Conservation (phyloP, 2,329 filamentous ascomycete species). For the Cryphonectria carpinicola region DNA sequence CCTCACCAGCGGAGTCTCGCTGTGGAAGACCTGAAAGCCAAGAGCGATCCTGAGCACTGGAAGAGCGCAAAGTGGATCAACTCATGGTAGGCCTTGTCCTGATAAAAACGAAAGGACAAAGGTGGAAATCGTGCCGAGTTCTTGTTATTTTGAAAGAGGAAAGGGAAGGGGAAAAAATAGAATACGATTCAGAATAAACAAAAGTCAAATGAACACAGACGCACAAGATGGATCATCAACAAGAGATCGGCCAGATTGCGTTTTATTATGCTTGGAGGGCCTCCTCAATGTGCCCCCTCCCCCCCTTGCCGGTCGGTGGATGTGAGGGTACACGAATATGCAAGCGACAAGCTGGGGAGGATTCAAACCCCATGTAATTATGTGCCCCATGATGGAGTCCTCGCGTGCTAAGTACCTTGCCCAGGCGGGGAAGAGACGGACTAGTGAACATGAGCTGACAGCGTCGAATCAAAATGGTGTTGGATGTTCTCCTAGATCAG, state of each 20-base stretch:
- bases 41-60: neutral
- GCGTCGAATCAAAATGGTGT: neutral
- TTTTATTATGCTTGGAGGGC: neutral
- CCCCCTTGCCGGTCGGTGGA: neutral
- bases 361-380: neutral
- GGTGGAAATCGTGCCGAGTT: neutral
- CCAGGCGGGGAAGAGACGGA: neutral
- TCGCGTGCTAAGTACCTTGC: neutral
- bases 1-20: neutral
- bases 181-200: neutral
- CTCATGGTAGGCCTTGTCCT: neutral
- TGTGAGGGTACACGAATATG: neutral
- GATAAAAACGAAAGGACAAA: neutral
- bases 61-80: neutral
- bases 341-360: neutral
- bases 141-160: no score
- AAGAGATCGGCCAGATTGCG: neutral
- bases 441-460: neutral
- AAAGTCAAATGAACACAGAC: neutral
- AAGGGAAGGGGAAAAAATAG: no score
- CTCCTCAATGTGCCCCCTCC: neutral
- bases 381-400: neutral
- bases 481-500: neutral
- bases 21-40: neutral
- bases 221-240: neutral